A percentile compares a stretch with the other conserved stretches of the same genome.
Evolutionary conservation across 768 basidiomycete species (phyloP).

Genomic region (Podaxis pistillaris): DNA sequence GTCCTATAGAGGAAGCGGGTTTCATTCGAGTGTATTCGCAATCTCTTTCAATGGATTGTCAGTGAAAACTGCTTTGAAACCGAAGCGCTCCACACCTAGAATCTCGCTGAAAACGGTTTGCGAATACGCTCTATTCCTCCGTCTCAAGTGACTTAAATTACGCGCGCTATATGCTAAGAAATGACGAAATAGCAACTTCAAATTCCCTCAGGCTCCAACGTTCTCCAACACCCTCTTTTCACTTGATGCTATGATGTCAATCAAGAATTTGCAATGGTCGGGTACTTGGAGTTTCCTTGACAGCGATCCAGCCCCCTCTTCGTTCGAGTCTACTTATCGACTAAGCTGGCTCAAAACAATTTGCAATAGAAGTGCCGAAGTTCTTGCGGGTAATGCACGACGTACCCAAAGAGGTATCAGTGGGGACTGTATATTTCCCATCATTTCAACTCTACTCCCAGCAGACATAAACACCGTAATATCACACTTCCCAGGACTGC

Average conservation of each 20-base stretch:
- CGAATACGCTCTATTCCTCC: no score
- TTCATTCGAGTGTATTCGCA: no score
- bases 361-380: neutral
- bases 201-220: neutral
- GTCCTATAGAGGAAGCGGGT: no score
- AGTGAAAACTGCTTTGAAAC: no score
- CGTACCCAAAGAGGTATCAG: no score
- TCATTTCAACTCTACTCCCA: no score
- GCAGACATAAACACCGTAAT: neutral
- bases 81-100: no score
- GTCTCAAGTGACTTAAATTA: no score
- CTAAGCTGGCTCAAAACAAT: neutral
- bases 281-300: constrained; percentile 1
- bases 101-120: no score
- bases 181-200: neutral
- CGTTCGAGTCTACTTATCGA: neutral
- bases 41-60: no score
- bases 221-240: neutral
- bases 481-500: neutral
- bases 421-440: no score
- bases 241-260: neutral
- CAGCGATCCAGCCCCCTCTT: neutral
- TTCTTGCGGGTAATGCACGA: neutral
- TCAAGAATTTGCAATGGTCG: neutral
- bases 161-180: no score